Evolutionary conservation across 177 flowering plant genomes (phyloP), one percentile per base, ranked within the genome.

Genomic region (Vitis hybrid): DNA sequence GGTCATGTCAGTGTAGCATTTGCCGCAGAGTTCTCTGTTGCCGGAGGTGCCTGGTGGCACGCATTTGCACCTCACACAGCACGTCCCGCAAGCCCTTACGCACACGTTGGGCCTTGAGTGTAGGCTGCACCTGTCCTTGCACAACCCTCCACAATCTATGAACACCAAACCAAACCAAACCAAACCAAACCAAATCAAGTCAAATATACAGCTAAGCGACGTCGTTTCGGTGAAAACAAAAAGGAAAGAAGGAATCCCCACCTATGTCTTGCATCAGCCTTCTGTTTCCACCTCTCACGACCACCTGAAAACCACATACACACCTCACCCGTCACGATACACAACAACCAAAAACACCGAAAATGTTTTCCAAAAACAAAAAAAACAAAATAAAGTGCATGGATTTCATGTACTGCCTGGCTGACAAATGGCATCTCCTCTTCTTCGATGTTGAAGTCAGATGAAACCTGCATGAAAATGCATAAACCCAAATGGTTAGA

Each of bases 11-110:
- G 86, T 79, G 80, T 86, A 86, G 76, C 87, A 84, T 4, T 19
- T 68, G 15, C 84, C 83, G 56, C 87, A 84, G 29, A 73, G 9
- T 52, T 86, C 86, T 15, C 79, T 64, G 76, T 86, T 86, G 7
- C 89, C 87, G 1, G 74, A 75, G 11, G 87, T 84, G 15, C 89
- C 86, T 1, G 87, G 89, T 7, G 89, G 89, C 31, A 86, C 89
- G 55, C 89, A 86, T 62, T 78, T 82, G 82, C 89, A 86, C 70
- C 89, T 72, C 8, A 48, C 51, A 56, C 90, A 86, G 75, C 86
- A 83, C 12, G 90, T 86, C 2, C 83, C 85, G 55, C 89, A 86
- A 1, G 86, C 89, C 22, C 89, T 77, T 5, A 13, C 22, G 74
- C 89, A 86, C 51, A 71, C 5, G 57, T 84, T 82, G 4, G 82